Base-by-base conservation (phyloP, 495 filamentous ascomycete genomes). In the Diplogelasinospora grovesii region DNA sequence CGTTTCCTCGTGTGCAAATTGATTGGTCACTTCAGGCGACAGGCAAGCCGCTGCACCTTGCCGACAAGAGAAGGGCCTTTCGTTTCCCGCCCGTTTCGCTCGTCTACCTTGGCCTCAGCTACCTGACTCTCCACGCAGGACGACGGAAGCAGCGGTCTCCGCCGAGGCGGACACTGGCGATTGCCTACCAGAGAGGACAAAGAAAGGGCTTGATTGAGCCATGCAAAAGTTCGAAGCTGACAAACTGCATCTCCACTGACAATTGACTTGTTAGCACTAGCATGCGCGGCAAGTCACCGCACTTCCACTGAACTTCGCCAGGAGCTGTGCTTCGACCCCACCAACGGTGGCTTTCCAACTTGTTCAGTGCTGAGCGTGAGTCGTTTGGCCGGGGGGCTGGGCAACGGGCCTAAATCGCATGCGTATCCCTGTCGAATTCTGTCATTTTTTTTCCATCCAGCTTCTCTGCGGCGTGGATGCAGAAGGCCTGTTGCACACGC, bases 21-120 rank as follows among this genome's bases (percentile, higher is more conserved):
- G 44, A 48, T 59, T 49, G 52, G 49, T 19, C 46, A 35, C 29
- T 34, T 45, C 49, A 53, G 28, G 41, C 34, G 35, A 23, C 31
- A 38, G 34, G 36, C 44, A 37, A 29, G 27, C 22, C 34, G 27
- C 40, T 58, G 55, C 55, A 58, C 31, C 36, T 36, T 55, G 50
- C 55, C 55, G 55, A 29, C 16, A 11, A 3, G 30, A 23, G 7
- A 14, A 38, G 27, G 34, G 26, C 19, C 22, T 36, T 22, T 36
- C 23, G 18, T 14, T 21, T 29, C 28, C 43, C 48, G 46, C 46
- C 45, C 43, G 29, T 39, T 52, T 46, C 23, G 26, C 26, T 25
- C 26, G 24, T 46, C 30, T 29, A 20, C 34, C 14, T 36, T 34
- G 27, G 18, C 18, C 25, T 28, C 14, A 18, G 19, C 19, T n/a